Percentiles rank a stretch among this genome's conserved stretches.
Conservation (phyloP, 148 eudicot species). For the Vaccinium vitisidaea region DNA sequence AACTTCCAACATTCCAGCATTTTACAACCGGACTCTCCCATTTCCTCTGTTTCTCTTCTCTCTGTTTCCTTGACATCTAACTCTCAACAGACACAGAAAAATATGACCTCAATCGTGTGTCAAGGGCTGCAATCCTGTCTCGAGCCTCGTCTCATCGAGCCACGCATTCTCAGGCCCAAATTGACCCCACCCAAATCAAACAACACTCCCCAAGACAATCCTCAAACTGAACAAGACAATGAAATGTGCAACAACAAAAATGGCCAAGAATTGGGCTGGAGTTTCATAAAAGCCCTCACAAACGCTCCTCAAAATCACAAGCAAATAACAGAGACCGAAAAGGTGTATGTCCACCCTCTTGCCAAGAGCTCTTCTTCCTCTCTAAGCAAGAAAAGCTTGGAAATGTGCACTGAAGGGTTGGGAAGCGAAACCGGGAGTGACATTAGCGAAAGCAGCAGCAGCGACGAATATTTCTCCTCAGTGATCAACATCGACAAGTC, state of each 20-base stretch:
- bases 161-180: not conserved
- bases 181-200: not conserved
- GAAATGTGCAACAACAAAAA: not conserved
- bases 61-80: not conserved
- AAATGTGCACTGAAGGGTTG: conserved; percentile 80
- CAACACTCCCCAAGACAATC: not conserved
- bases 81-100: not conserved
- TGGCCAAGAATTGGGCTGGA: conserved; percentile 34
- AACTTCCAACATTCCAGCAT: not conserved
- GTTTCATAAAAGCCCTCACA: conserved; percentile 42
- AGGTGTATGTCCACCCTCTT: conserved; percentile 53
- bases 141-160: not conserved
- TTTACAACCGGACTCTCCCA: not conserved
- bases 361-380: conserved; percentile 33
- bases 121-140: conserved; percentile 4
- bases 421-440: conserved; percentile 68
- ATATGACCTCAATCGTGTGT: not conserved
- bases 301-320: conserved; percentile 14
- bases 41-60: conserved; percentile 1
- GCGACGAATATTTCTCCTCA: conserved; percentile 30
- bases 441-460: conserved; percentile 25
- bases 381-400: conserved; percentile 60
- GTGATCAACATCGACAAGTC: conserved; percentile 20
- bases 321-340: conserved; percentile 20
- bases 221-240: not conserved